A percentile compares a stretch with the other conserved stretches of the same genome.
These are phyloP conservation scores for Suillus placidus DNA, from an alignment of 768 basidiomycete species.

Conservation along the genomic window DNA sequence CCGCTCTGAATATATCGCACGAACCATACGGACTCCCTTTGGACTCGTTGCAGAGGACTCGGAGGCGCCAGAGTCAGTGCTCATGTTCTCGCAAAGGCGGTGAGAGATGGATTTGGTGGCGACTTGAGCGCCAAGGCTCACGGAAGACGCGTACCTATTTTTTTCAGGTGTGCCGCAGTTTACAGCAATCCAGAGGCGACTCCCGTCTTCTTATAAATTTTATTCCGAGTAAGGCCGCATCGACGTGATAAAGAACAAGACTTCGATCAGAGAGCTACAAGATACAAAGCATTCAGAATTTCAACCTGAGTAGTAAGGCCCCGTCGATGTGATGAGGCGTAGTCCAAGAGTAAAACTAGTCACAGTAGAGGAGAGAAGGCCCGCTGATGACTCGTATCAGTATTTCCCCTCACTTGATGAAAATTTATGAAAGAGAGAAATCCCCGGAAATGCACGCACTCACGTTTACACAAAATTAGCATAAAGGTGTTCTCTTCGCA, in stretches of 20 bases:
- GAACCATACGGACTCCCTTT: neutral
- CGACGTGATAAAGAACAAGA: neutral
- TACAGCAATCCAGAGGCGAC: neutral
- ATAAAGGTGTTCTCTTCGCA: neutral
- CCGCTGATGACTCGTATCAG: neutral
- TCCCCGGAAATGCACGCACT: neutral
- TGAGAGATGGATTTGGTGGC: neutral
- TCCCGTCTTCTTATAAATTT: neutral
- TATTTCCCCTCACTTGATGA: neutral
- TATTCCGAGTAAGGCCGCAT: neutral
- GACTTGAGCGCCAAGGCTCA: neutral
- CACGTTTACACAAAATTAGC: neutral
- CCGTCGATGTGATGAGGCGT: neutral
- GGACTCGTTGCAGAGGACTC: neutral
- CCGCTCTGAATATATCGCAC: neutral
- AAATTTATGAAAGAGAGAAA: neutral
- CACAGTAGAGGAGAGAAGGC: neutral
- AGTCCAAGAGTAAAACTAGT: neutral
- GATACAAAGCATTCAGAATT: neutral
- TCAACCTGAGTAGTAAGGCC: neutral
- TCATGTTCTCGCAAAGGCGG: neutral
- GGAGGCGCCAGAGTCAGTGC: neutral
- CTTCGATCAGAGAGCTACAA: neutral
- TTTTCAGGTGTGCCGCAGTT: neutral
- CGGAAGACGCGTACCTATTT: neutral